phyloP scores from a whole-genome alignment of 192 early-diverging fungal genomes.

The Entomortierella beljakovae region DNA sequence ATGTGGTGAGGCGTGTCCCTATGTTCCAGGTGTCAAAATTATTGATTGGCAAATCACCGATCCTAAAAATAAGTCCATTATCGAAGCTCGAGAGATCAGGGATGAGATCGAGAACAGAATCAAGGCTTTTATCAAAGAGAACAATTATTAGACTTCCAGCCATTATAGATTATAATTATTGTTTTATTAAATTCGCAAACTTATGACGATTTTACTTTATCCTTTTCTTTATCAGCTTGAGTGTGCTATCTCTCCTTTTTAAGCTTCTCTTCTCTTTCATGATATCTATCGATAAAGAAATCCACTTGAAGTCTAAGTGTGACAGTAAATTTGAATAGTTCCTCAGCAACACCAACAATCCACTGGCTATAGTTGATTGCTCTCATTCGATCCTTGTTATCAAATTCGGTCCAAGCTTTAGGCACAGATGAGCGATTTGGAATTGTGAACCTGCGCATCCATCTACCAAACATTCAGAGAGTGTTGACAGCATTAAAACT shows the following conservation, averaged over 20 bases:
- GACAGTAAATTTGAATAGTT: slow-evolving; percentile 60
- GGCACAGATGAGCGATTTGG: slow-evolving; percentile 64
- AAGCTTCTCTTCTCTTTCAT: slow-evolving; percentile 59
- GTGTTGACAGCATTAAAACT: slow-evolving; percentile 66
- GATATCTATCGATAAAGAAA: slow-evolving; percentile 57
- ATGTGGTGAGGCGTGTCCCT: slow-evolving; percentile 32
- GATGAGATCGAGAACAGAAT: slow-evolving; percentile 42
- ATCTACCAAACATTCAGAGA: slow-evolving; percentile 59
- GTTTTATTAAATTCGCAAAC: no score
- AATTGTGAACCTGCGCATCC: slow-evolving; percentile 70
- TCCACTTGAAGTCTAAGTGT: slow-evolving; percentile 54
- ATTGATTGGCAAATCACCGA: slow-evolving; percentile 36
- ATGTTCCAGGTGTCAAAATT: slow-evolving; percentile 43
- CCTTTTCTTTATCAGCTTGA: slow-evolving; percentile 52
- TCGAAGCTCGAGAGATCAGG: slow-evolving; percentile 34
- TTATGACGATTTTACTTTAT: no score
- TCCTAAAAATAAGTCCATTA: slow-evolving; percentile 32
- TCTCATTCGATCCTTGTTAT: slow-evolving; percentile 58
- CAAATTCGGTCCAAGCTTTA: slow-evolving; percentile 68
- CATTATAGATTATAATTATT: no score
- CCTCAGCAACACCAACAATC: slow-evolving; percentile 65
- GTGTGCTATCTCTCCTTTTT: slow-evolving; percentile 58
- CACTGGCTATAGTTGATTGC: slow-evolving; percentile 54
- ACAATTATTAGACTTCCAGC: slow-evolving; percentile 35
- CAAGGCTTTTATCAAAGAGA: slow-evolving; percentile 37